A percentile compares a stretch with the other conserved stretches of the same genome.
Evolutionary conservation across 2,329 filamentous ascomycete genomes (phyloP).

Genomic region (Pezizomycotina sp.): DNA sequence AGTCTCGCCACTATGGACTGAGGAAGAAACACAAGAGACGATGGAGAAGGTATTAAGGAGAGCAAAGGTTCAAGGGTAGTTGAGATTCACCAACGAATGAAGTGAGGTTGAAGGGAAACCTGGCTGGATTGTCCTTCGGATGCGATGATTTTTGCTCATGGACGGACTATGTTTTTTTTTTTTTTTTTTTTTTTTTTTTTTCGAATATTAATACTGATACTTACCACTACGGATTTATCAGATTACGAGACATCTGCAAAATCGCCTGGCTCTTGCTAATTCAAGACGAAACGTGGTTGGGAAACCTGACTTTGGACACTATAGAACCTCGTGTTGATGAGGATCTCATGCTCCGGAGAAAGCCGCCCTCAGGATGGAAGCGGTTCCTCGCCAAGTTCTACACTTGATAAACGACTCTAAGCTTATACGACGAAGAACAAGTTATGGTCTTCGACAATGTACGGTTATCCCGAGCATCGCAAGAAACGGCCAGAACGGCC

Average conservation of each 20-base stretch:
- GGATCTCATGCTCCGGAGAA: conserved; percentile 56
- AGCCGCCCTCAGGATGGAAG: conserved; percentile 25
- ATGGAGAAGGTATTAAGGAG: conserved; percentile 52
- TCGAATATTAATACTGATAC: conserved; percentile 22
- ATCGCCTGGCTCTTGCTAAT: conserved; percentile 84
- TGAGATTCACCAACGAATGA: too few relatives aligned
- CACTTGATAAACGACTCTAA: conserved; percentile 23
- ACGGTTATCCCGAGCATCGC: conserved; percentile 7
- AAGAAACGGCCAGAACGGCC: conserved; percentile 23
- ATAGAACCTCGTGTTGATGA: conserved; percentile 75
- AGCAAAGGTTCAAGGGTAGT: conserved; percentile 59
- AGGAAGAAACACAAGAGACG: conserved; percentile 28
- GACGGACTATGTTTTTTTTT: conserved; percentile 3
- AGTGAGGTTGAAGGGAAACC: conserved; percentile 4
- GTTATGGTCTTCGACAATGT: conserved; percentile 10
- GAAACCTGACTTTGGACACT: conserved; percentile 72
- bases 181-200: conserved; percentile 8
- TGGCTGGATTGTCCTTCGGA: too few relatives aligned
- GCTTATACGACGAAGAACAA: conserved; percentile 19
- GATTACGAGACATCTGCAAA: conserved; percentile 87
- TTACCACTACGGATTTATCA: conserved; percentile 30
- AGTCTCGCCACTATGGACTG: conserved; percentile 19
- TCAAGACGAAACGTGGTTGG: conserved; percentile 93
- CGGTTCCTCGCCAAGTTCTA: conserved; percentile 27
- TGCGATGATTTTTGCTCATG: conserved; percentile 7